These are phyloP conservation scores for Escallonia herrerae DNA, from an alignment of 129 eudicot genomes.

Conservation along the genomic window DNA sequence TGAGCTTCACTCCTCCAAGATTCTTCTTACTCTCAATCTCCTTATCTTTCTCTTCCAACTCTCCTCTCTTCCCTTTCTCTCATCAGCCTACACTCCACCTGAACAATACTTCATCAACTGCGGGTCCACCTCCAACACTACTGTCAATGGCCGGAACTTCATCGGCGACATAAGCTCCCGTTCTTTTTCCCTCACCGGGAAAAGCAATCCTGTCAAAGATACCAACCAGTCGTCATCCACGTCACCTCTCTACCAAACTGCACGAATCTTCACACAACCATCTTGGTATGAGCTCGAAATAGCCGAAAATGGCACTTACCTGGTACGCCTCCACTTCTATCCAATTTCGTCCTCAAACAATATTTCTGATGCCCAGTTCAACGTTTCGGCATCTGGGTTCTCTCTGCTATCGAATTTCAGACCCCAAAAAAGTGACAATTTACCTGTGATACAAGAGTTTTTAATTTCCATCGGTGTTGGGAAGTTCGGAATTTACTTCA, in stretches of 20 bases:
- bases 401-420: slow-evolving; percentile 25
- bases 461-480: slow-evolving; percentile 20
- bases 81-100: slow-evolving; percentile 18
- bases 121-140: slow-evolving; percentile 33
- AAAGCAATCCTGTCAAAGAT: background rate
- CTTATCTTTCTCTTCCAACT: slow-evolving; percentile 14
- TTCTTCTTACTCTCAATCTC: background rate
- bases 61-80: background rate
- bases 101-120: slow-evolving; percentile 64
- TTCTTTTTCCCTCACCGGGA: slow-evolving; percentile 16
- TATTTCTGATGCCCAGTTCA: slow-evolving; percentile 27
- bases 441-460: slow-evolving; percentile 29
- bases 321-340: slow-evolving; percentile 61
- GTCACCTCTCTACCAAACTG: slow-evolving; percentile 33
- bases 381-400: slow-evolving; percentile 34
- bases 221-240: background rate
- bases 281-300: slow-evolving; percentile 32
- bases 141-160: slow-evolving; percentile 22
- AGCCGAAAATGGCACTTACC: slow-evolving; percentile 28
- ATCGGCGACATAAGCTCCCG: slow-evolving; percentile 29
- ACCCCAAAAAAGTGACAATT: background rate
- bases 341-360: slow-evolving; percentile 21
- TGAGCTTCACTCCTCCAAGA: background rate
- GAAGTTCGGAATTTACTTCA: slow-evolving; percentile 22
- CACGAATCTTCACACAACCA: slow-evolving; percentile 34